These are phyloP conservation scores for Helotiales sp. DNA, from an alignment of 2,329 filamentous ascomycete species.

Conservation along the genomic window DNA sequence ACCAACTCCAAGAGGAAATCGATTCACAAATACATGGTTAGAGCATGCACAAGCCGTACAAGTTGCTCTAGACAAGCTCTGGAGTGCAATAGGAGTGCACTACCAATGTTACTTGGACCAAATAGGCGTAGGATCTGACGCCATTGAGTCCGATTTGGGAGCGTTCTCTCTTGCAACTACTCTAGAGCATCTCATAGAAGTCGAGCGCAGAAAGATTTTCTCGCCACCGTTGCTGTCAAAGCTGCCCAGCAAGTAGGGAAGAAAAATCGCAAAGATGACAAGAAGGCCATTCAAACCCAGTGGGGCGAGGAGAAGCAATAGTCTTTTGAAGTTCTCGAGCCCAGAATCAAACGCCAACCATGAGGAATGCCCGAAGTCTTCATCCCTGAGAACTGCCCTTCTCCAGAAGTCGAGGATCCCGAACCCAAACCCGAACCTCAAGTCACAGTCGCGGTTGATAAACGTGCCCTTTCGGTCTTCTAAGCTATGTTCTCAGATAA, in stretches of 20 bases:
- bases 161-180: neutral
- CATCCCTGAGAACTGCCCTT: neutral
- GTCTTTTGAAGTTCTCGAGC: neutral
- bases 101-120: neutral
- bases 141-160: constrained; percentile 6
- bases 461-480: constrained; percentile 2
- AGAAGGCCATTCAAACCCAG: neutral
- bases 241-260: neutral
- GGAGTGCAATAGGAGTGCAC: neutral
- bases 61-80: neutral
- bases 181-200: neutral
- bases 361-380: neutral
- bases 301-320: constrained; percentile 1
- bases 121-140: neutral
- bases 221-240: neutral
- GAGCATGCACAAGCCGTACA: too few species aligned
- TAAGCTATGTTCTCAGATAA: constrained; percentile 1
- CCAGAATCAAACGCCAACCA: constrained; percentile 5
- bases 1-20: too few species aligned
- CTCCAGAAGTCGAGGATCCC: neutral
- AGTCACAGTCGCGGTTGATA: neutral
- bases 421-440: too few species aligned
- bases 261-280: constrained; percentile 1
- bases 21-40: too few species aligned
- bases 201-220: neutral